phyloP scores from a whole-genome alignment of 2,329 filamentous ascomycete species.

The Claviceps fusiformis region DNA sequence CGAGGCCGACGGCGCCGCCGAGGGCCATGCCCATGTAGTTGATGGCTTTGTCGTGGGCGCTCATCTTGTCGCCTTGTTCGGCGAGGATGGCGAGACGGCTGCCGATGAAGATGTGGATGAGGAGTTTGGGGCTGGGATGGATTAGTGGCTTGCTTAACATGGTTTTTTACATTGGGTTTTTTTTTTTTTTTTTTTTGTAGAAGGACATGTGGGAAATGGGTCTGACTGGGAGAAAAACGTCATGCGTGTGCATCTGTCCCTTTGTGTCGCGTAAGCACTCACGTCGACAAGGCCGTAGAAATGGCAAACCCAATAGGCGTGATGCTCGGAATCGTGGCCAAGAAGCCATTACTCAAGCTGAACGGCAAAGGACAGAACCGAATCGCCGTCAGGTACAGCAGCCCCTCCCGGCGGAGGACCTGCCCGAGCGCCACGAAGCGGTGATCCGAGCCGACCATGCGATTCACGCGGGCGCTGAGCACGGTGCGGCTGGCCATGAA shows the following conservation, averaged over 20 bases:
- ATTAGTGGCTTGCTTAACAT: too few species aligned
- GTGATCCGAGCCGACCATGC: conserved; percentile 68
- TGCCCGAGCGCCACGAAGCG: conserved; percentile 80
- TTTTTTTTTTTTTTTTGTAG: too few species aligned
- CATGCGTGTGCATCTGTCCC: not conserved
- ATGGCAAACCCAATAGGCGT: conserved; percentile 60
- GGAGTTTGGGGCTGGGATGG: conserved; percentile 57
- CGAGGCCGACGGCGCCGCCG: conserved; percentile 56
- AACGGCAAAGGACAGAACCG: conserved; percentile 87
- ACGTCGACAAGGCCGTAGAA: conserved; percentile 66
- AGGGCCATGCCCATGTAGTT: conserved; percentile 73
- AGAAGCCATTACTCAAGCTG: conserved; percentile 82
- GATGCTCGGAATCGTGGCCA: conserved; percentile 87
- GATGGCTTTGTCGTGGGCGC: conserved; percentile 58
- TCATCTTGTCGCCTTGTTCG: conserved; percentile 76
- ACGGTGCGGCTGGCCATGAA: conserved; percentile 73
- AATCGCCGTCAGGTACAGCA: conserved; percentile 83
- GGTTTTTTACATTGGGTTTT: too few species aligned
- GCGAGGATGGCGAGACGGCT: conserved; percentile 68
- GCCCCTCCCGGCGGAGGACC: conserved; percentile 77
- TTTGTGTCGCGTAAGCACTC: conserved; percentile 6
- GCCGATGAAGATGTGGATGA: conserved; percentile 89
- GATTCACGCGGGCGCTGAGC: conserved; percentile 63
- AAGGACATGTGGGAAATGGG: too few species aligned
- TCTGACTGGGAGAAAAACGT: not conserved